Conservation (phyloP, 208 protist species). For the Acanthamoeba healyi region DNA sequence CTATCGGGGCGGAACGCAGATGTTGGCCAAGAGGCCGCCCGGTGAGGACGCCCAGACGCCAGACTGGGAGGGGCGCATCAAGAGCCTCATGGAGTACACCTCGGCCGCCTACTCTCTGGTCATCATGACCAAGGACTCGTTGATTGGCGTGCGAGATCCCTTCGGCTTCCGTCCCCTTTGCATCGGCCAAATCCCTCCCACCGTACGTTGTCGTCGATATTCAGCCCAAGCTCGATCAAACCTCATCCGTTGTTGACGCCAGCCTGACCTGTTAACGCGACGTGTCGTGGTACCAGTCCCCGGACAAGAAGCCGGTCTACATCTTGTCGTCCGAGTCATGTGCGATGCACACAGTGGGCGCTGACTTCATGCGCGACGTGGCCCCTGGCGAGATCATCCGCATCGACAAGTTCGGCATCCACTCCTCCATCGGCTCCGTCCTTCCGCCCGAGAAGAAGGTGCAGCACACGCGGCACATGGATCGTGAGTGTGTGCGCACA, state of each 20-base stretch:
- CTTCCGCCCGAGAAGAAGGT: slow-evolving; percentile 36
- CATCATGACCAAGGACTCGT: slow-evolving; percentile 73
- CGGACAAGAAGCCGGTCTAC: slow-evolving; percentile 76
- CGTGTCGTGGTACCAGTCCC: background rate
- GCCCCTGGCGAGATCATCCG: slow-evolving; percentile 85
- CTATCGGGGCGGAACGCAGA: background rate
- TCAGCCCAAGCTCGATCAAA: too few species aligned
- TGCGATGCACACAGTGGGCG: slow-evolving; percentile 84
- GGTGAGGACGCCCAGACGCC: slow-evolving; percentile 37
- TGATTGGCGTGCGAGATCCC: slow-evolving; percentile 79
- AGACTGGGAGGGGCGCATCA: slow-evolving; percentile 81
- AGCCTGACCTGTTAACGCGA: too few species aligned
- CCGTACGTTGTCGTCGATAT: background rate
- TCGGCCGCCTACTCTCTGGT: slow-evolving; percentile 49
- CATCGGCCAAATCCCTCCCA: slow-evolving; percentile 65
- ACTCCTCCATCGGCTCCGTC: background rate
- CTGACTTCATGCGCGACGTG: slow-evolving; percentile 80
- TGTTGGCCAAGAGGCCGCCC: slow-evolving; percentile 26
- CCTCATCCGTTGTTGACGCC: too few species aligned
- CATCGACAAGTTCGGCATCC: slow-evolving; percentile 76
- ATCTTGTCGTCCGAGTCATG: slow-evolving; percentile 86
- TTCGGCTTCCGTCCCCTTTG: slow-evolving; percentile 79
- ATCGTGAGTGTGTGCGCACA: background rate
- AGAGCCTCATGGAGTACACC: slow-evolving; percentile 75
- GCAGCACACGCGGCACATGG: background rate